These are phyloP conservation scores for Alisma plantagoaquatica DNA, from an alignment of 106 monocot species.

Conservation along the genomic window DNA sequence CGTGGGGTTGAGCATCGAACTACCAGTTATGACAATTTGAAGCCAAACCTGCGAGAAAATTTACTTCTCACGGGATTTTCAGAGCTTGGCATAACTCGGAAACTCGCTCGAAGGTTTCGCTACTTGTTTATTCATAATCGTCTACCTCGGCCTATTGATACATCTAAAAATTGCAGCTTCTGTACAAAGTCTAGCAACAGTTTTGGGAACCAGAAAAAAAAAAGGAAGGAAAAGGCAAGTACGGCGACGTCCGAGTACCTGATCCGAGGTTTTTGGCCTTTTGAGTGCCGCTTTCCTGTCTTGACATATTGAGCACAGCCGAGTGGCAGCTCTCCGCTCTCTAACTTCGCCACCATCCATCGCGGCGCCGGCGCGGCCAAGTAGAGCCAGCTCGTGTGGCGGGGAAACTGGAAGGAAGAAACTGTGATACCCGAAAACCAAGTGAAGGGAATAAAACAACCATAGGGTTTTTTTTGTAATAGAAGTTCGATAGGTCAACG, in stretches of 20 bases:
- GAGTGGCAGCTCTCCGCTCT: constrained; percentile 21
- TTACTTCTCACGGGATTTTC: neutral
- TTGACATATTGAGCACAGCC: constrained; percentile 58
- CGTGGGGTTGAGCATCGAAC: no score
- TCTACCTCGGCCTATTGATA: neutral
- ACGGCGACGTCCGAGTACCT: constrained; percentile 26
- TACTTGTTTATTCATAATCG: neutral
- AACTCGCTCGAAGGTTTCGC: neutral
- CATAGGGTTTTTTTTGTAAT: no score
- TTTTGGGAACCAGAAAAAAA: neutral
- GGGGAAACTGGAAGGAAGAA: no score
- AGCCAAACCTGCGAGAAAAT: no score
- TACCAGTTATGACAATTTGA: no score
- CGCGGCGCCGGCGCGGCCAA: no score
- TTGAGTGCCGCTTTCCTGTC: constrained; percentile 68
- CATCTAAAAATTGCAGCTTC: neutral
- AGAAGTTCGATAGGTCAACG: no score
- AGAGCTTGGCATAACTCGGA: neutral
- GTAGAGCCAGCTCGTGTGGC: no score
- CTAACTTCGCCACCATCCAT: constrained; percentile 21
- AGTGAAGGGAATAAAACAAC: no score
- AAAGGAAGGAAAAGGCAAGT: neutral
- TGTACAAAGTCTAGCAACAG: neutral
- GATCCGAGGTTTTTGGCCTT: constrained; percentile 86
- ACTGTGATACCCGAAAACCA: no score